Evolutionary conservation across 805 yeast genomes (phyloP).

Genomic region (Diddensiella caesifluorescens): DNA sequence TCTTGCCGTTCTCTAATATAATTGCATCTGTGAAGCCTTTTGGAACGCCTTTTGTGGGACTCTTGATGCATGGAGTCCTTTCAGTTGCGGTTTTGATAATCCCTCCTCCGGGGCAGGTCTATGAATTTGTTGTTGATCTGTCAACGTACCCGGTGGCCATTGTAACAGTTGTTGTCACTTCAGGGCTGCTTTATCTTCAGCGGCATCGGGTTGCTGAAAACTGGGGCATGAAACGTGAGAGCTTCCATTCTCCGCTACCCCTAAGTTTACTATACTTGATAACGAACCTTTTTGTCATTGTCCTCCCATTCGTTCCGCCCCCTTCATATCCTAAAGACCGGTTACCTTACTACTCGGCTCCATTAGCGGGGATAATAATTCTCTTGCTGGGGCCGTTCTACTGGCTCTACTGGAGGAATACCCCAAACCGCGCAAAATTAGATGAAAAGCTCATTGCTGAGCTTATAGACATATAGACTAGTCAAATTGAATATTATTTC

Average conservation of each 20-base stretch:
- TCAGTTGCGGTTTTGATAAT: slow-evolving; percentile 48
- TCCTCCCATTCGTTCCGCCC: slow-evolving; percentile 55
- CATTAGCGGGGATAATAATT: slow-evolving; percentile 47
- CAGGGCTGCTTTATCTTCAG: slow-evolving; percentile 51
- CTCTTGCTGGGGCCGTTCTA: slow-evolving; percentile 40
- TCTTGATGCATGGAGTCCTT: slow-evolving; percentile 50
- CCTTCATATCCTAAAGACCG: slow-evolving; percentile 31
- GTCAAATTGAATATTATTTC: not conserved
- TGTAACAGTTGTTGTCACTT: slow-evolving; percentile 48
- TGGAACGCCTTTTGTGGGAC: slow-evolving; percentile 39
- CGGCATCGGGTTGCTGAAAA: slow-evolving; percentile 33
- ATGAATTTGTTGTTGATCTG: slow-evolving; percentile 56
- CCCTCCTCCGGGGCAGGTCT: slow-evolving; percentile 61
- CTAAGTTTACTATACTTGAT: slow-evolving; percentile 37
- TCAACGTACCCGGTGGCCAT: slow-evolving; percentile 62
- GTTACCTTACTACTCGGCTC: slow-evolving; percentile 56
- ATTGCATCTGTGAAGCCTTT: slow-evolving; percentile 40
- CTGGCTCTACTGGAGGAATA: slow-evolving; percentile 32
- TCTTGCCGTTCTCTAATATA: slow-evolving; percentile 46
- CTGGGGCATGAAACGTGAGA: slow-evolving; percentile 36
- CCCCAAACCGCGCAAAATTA: slow-evolving; percentile 23
- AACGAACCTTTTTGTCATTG: slow-evolving; percentile 46
- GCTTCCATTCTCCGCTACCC: slow-evolving; percentile 30
- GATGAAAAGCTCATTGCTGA: slow-evolving; percentile 29
- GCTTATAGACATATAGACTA: not conserved